Evolutionary conservation across 2,329 filamentous ascomycete species (phyloP).

Genomic region (Ophiostoma fasciatum): DNA sequence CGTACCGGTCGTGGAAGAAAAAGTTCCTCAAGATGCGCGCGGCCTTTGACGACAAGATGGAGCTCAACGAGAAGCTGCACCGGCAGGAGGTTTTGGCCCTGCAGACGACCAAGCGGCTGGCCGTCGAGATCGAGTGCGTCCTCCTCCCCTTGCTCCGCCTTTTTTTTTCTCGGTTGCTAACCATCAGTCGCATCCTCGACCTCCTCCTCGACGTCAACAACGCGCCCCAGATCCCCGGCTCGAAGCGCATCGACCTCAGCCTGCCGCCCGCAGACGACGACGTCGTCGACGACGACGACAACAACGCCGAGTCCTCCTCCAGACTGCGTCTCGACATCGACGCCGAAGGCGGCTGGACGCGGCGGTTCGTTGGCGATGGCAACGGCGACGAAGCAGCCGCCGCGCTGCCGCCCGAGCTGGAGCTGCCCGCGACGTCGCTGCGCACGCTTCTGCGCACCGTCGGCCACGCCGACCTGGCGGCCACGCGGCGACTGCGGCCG

Average conservation of each 20-base stretch:
- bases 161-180: constrained; percentile 9
- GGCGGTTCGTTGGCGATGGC: constrained; percentile 63
- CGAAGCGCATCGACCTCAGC: constrained; percentile 59
- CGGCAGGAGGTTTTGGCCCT: constrained; percentile 67
- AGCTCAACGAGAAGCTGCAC: constrained; percentile 69
- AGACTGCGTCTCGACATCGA: constrained; percentile 68
- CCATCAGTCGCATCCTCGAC: constrained; percentile 66
- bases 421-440: constrained; percentile 33
- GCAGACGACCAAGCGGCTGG: constrained; percentile 66
- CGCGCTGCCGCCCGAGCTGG: constrained; percentile 50
- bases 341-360: constrained; percentile 38
- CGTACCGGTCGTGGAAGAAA: constrained; percentile 64
- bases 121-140: constrained; percentile 81
- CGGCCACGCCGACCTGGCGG: constrained; percentile 33
- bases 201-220: constrained; percentile 83
- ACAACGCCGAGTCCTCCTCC: constrained; percentile 46
- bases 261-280: constrained; percentile 58
- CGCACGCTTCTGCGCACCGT: constrained; percentile 35
- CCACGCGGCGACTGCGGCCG: constrained; percentile 50
- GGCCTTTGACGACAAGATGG: constrained; percentile 62
- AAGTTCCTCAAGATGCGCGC: constrained; percentile 90
- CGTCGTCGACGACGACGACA: constrained; percentile 51
- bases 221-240: constrained; percentile 58
- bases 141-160: background rate
- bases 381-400: no score